Base-by-base conservation (phyloP, 2,329 filamentous ascomycete species). In the Fulvia fulva region DNA sequence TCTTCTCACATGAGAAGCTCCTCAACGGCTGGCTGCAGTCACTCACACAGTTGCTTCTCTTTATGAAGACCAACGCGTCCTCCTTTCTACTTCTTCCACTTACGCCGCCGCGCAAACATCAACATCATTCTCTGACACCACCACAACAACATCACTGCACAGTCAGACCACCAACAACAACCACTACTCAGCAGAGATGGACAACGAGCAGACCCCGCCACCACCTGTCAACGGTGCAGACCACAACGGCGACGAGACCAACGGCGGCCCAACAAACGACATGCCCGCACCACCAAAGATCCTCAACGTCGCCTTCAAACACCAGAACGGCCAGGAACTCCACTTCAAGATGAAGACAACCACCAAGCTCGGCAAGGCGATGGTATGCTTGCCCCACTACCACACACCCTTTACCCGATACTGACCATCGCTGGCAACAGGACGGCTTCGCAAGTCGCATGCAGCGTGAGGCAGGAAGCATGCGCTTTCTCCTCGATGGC, bases 401-500 rank as follows among this genome's bases (percentile, higher is more conserved):
- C 19, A 22, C 16, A 2, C 43, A 46, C 3, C 21, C 14, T 41
- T 23, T 8, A 30, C 21, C n/a, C 11, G 34, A 28, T 19, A 23
- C 21, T 51, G 16, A 41, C 41, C 54, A 43, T 23, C 7, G 12
- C 45, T 22, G 43, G 26, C 23, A 25, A 37, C 26, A 28, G 28
- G 58, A 63, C 44, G 57, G 56, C 19, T 66, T 61, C 53, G 51
- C 57, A 45, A 53, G 53, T 23, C 60, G 57, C 19, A 47, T 54
- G n/a, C 58, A 63, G 49, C 61, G 58, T 3, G 45, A 56, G 2
- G 32, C 46, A 19, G 30, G 44, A 1, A 41, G 44, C 9, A 34
- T 67, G 16, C 63, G 68, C 25, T 69, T 68, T 50, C 49, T 68
- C 21, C 60, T 64, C 41, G 64, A 70, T 1, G 67, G 68, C 1